These are phyloP conservation scores for Neurospora sp. DNA, from an alignment of 2,329 filamentous ascomycete genomes.

Conservation along the genomic window DNA sequence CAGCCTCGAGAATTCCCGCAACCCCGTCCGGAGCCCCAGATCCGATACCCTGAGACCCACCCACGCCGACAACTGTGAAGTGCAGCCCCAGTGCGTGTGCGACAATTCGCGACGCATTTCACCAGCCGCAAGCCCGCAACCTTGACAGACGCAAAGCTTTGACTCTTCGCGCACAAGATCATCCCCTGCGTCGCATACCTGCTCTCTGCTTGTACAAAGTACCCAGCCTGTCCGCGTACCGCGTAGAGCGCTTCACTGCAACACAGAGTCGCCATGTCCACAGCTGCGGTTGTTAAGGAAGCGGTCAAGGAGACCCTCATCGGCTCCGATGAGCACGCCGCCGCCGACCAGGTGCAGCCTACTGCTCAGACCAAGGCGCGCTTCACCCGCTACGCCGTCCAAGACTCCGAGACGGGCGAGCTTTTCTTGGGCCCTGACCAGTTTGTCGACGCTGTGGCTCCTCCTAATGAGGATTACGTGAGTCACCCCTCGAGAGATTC, in stretches of 20 bases:
- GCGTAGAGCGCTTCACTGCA: not conserved
- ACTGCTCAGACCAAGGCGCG: slow-evolving; percentile 66
- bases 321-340: slow-evolving; percentile 34
- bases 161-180: not conserved
- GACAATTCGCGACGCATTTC: not conserved
- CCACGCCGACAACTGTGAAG: not conserved
- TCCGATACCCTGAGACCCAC: not conserved
- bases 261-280: slow-evolving; percentile 27
- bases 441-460: slow-evolving; percentile 86
- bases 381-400: slow-evolving; percentile 67
- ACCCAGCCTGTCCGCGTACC: not conserved
- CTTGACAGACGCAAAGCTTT: not conserved
- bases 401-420: slow-evolving; percentile 67
- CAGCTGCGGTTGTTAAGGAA: slow-evolving; percentile 48
- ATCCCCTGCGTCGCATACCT: not conserved
- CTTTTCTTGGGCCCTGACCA: slow-evolving; percentile 73
- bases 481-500: slow-evolving; percentile 58
- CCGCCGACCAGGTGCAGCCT: slow-evolving; percentile 46
- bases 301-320: slow-evolving; percentile 73
- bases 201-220: not conserved
- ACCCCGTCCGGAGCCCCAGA: not conserved
- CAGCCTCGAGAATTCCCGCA: not conserved
- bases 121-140: not conserved
- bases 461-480: slow-evolving; percentile 82
- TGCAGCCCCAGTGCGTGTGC: not conserved